Evolutionary conservation across 2,329 filamentous ascomycete genomes (phyloP), one percentile per base, ranked within the genome.

Genomic region (Nemania serpens): DNA sequence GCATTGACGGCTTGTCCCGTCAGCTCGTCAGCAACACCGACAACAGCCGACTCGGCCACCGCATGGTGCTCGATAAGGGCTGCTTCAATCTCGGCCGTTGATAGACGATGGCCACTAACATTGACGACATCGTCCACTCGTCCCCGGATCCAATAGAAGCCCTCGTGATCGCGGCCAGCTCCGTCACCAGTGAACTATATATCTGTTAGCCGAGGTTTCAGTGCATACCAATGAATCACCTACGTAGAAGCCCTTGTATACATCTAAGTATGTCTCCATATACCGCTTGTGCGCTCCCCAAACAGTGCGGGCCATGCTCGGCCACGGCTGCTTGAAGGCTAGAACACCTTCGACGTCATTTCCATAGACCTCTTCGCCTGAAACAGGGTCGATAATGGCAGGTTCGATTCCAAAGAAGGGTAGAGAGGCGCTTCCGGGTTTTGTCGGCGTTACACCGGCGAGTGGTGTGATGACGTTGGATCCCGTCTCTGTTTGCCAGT

Each of bases 401-500:
- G 95, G 93, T 78, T 99, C 95, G 71, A 99, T 95, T 70, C 95
- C 95, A 75, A 99, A 99, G 86, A 98, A 99, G 42, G 95, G 95
- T 39, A 98, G 84, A 11, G 95, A 97, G 9, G 95, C 95, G 74
- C 91, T 96, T 56, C 95, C 95, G 18, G 95, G 95, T 82, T 99
- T 99, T 22, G 95, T 98, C 22, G 95, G 93, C 0, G 94, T 98
- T 37, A 98, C 85, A 74, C 95, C 95, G 51, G 90, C 93, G 61
- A 99, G 83, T 17, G 95, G 95, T 5, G 93, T 91, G 75, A 99
- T 98, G 71, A 97, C 93, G 78, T 99, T 88, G 65, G 91, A 98
- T 58, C 95, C 95, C 1, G 95, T 99, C 82, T 99, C 95, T 55
- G 95, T 99, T 86, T 99, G 95, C 95, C 95, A 99, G 85, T 99